A percentile compares a stretch with the other conserved stretches of the same genome.
phyloP scores from a whole-genome alignment of 257 asterid genomes.

The Lithospermum erythrorhizon region DNA sequence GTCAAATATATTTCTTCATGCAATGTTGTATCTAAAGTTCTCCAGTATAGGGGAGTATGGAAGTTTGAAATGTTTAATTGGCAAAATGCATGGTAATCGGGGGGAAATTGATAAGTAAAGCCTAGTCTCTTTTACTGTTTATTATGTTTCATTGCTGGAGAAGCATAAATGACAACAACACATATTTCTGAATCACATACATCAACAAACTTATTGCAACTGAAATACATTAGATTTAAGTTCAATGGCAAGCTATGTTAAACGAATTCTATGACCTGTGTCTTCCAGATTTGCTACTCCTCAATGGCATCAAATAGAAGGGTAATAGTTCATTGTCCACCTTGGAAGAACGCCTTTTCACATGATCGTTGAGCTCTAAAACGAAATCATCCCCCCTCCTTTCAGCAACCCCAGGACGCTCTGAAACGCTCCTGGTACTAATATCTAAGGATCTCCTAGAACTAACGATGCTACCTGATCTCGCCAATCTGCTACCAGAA shows the following conservation, averaged over 20 bases:
- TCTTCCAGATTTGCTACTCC: not conserved
- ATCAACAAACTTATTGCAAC: not conserved
- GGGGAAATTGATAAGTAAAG: too few species aligned
- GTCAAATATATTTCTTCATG: too few species aligned
- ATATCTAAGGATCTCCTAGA: conserved; percentile 1
- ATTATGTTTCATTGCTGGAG: too few species aligned
- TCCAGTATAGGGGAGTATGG: too few species aligned
- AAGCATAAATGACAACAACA: too few species aligned
- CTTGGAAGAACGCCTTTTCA: not conserved
- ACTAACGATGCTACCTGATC: not conserved
- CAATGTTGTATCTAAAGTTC: too few species aligned
- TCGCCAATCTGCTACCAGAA: not conserved
- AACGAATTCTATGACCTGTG: not conserved
- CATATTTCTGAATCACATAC: not conserved
- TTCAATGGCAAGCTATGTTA: not conserved
- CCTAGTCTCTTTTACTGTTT: too few species aligned
- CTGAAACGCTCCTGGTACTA: not conserved
- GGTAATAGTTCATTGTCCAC: not conserved
- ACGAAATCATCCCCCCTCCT: not conserved
- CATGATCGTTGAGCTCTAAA: not conserved
- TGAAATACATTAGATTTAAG: not conserved
- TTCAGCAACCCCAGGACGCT: not conserved
- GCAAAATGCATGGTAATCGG: too few species aligned
- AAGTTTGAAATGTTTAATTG: too few species aligned
- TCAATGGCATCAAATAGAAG: not conserved